phyloP scores from a whole-genome alignment of 805 yeast species.

The Nakazawaea siamensis region DNA sequence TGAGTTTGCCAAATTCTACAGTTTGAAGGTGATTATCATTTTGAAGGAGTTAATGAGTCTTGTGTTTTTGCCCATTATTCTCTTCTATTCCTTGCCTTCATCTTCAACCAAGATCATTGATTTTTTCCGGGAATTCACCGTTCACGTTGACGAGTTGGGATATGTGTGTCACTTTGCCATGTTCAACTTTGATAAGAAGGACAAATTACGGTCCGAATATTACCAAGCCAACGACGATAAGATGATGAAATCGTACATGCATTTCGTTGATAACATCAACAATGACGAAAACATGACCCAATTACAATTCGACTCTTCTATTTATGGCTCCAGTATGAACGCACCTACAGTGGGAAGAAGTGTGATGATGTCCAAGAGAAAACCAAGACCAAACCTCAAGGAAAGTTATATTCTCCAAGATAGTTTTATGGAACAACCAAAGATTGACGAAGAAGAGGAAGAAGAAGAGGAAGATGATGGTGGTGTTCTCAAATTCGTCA shows the following conservation, averaged over 20 bases:
- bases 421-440: slow-evolving; percentile 7
- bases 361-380: slow-evolving; percentile 19
- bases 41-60: slow-evolving; percentile 76
- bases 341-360: slow-evolving; percentile 4
- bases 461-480: slow-evolving; percentile 23
- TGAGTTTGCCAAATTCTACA: slow-evolving; percentile 75
- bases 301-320: slow-evolving; percentile 9
- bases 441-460: slow-evolving; percentile 26
- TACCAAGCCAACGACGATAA: slow-evolving; percentile 62
- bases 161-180: slow-evolving; percentile 91
- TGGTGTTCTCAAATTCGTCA: slow-evolving; percentile 75
- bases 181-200: slow-evolving; percentile 60
- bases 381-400: slow-evolving; percentile 17
- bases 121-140: slow-evolving; percentile 82
- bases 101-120: slow-evolving; percentile 74
- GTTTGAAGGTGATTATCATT: slow-evolving; percentile 62
- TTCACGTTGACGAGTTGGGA: slow-evolving; percentile 91
- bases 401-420: slow-evolving; percentile 27
- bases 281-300: slow-evolving; percentile 10
- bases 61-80: slow-evolving; percentile 78
- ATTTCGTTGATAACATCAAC: slow-evolving; percentile 52
- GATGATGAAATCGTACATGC: slow-evolving; percentile 85
- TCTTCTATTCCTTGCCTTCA: slow-evolving; percentile 76
- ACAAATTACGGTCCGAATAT: slow-evolving; percentile 28
- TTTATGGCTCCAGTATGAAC: slow-evolving; percentile 13